These are phyloP conservation scores for Halophytophthora polymorphica DNA, from an alignment of 352 stramenopile species.

Conservation along the genomic window DNA sequence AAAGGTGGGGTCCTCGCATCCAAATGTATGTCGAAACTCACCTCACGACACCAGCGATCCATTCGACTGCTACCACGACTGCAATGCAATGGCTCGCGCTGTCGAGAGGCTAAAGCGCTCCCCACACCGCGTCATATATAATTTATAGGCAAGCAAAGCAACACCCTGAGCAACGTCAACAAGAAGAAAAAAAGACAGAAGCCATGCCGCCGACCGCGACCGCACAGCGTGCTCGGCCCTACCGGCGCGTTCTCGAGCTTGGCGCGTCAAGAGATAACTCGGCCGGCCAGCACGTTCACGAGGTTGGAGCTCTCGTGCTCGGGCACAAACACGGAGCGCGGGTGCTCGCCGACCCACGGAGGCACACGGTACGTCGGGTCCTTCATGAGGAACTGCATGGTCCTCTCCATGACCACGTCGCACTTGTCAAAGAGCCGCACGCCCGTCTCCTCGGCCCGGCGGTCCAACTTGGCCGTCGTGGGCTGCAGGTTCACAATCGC, in stretches of 20 bases:
- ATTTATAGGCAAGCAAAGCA: too few relatives aligned
- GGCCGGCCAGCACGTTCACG: slow-evolving; percentile 74
- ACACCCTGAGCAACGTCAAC: too few relatives aligned
- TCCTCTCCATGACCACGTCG: slow-evolving; percentile 74
- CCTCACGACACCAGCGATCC: too few relatives aligned
- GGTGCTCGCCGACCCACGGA: slow-evolving; percentile 53
- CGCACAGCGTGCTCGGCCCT: too few relatives aligned
- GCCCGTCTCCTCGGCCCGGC: slow-evolving; percentile 56
- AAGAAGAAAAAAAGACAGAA: too few relatives aligned
- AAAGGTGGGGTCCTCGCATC: too few relatives aligned
- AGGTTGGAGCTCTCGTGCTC: slow-evolving; percentile 74
- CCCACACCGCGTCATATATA: too few relatives aligned
- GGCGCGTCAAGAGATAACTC: slow-evolving; percentile 33
- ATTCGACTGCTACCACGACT: too few relatives aligned
- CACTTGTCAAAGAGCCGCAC: slow-evolving; percentile 72
- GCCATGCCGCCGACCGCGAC: too few relatives aligned
- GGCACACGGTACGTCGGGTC: slow-evolving; percentile 54
- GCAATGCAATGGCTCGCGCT: too few relatives aligned
- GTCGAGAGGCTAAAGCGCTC: too few relatives aligned
- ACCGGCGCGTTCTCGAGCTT: neutral
- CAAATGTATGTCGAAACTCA: too few relatives aligned
- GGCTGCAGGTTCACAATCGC: slow-evolving; percentile 76
- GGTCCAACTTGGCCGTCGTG: slow-evolving; percentile 71
- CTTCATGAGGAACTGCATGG: slow-evolving; percentile 65
- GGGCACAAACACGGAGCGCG: slow-evolving; percentile 56